These are phyloP conservation scores for Colletotrichum brevisporum DNA, from an alignment of 2,329 filamentous ascomycete species.

Conservation along the genomic window DNA sequence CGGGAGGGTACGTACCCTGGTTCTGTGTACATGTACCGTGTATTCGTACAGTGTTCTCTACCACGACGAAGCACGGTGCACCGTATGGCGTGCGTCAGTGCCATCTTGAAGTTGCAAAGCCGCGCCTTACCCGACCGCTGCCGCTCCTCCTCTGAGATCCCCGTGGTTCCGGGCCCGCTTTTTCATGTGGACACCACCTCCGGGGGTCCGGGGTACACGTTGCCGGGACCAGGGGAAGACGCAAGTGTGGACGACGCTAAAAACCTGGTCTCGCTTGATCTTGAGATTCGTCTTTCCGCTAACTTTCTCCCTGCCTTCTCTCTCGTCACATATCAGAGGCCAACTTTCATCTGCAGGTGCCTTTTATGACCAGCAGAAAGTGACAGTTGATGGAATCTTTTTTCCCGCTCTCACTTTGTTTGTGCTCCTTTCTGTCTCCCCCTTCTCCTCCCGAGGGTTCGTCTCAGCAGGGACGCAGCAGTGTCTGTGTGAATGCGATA, in stretches of 20 bases:
- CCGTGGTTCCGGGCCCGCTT: neutral
- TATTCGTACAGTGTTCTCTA: neutral
- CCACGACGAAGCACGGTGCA: neutral
- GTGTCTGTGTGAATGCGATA: neutral
- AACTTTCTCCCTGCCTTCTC: constrained; percentile 13
- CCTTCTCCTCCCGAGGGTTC: neutral
- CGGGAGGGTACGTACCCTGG: neutral
- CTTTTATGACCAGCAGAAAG: constrained; percentile 14
- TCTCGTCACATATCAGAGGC: constrained; percentile 35
- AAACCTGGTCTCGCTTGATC: constrained; percentile 26
- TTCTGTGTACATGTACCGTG: constrained; percentile 23
- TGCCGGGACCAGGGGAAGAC: constrained; percentile 34
- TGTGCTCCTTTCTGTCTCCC: neutral
- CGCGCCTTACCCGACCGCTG: constrained; percentile 32
- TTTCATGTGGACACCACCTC: neutral
- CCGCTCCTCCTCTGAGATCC: constrained; percentile 19
- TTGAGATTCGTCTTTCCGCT: constrained; percentile 18
- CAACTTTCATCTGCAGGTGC: constrained; percentile 10
- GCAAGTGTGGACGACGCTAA: constrained; percentile 22
- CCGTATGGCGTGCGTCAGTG: constrained; percentile 4
- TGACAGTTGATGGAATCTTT: constrained; percentile 31
- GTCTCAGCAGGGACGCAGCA: constrained; percentile 4
- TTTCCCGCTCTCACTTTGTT: constrained; percentile 15
- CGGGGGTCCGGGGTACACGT: constrained; percentile 34
- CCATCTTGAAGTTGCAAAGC: neutral